Evolutionary conservation across 129 eudicot species (phyloP), one percentile per base, ranked within the genome.

Genomic region (Arctium lappa): DNA sequence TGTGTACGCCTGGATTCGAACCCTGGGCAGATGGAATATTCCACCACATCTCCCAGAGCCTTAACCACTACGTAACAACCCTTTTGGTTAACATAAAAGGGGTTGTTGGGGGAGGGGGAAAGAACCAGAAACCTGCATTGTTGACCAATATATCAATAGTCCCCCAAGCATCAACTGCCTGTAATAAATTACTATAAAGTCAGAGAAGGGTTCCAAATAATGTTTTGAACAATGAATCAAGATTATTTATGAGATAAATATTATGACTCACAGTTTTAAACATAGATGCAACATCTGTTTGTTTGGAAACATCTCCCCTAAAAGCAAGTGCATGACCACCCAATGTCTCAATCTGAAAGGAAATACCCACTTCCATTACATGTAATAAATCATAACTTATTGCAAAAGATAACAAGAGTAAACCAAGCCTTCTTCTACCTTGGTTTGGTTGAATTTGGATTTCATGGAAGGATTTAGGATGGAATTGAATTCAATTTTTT

Each of bases 111-210:
- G 10, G 6, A 39, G 22, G 38, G 9, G 7, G 8, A 33, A 4
- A 56, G 60, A 38, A 63, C 29, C 18, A 6, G 8, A 29, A 39
- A 89, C 95, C 91, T 75, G 97, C 97, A 92, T 92, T 92, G 81
- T 92, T 92, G 62, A 92, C 84, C 78, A 90, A 78, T 44, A 92
- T 46, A 78, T 92, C 94, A 37, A 92, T 77, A 56, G 94, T 92
- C 75, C 97, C 97, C 97, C 97, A 92, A 16, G 85, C 71, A 86
- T 92, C 92, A 81, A 90, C 93, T 48, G 89, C 91, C 97, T 92
- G 87, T 30, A 92, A 39, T 62, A 22, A 79, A 16, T 73, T 40
- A 73, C 7, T 71, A 50, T 79, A 62, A 39, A 39, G 18, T 22
- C 48, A 69, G 30, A 60, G 30, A 74, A 33, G 69, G 73, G 13